These are phyloP conservation scores for Phytophthora megakarya DNA, from an alignment of 352 stramenopile species.

Conservation along the genomic window DNA sequence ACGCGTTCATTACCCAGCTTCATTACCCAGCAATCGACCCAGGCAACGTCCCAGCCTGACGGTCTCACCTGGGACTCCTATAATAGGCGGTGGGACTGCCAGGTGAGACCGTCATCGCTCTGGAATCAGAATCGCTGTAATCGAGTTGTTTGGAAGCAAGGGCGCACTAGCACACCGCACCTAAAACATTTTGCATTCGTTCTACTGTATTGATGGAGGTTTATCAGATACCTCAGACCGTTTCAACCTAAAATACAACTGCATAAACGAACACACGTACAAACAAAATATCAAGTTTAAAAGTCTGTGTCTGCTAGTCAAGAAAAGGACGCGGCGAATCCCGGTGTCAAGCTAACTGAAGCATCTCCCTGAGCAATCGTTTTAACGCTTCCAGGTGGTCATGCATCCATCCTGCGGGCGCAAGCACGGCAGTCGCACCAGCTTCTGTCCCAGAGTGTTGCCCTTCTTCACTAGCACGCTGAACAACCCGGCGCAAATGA, in stretches of 20 bases:
- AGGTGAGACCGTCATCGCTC: not conserved
- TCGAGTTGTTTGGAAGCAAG: constrained; percentile 35
- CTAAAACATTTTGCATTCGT: too few relatives aligned
- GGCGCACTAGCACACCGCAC: too few relatives aligned
- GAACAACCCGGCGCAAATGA: constrained; percentile 57
- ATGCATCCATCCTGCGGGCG: constrained; percentile 78
- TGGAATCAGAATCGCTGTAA: constrained; percentile 25
- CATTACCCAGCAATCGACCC: constrained; percentile 24
- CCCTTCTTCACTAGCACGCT: constrained; percentile 79
- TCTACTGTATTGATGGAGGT: not conserved
- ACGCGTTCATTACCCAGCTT: not conserved
- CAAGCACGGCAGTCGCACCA: constrained; percentile 69
- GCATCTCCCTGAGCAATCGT: constrained; percentile 26
- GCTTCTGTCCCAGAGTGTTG: constrained; percentile 60
- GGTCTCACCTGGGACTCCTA: not conserved
- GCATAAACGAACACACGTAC: not conserved
- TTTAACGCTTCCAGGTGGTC: constrained; percentile 74
- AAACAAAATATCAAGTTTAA: not conserved
- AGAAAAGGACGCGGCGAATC: not conserved
- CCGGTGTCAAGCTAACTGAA: too few relatives aligned
- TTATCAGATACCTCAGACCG: not conserved
- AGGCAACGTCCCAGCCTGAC: constrained; percentile 9
- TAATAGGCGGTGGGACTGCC: not conserved
- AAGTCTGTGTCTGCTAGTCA: not conserved
- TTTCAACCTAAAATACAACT: not conserved